Base-by-base conservation (phyloP, 768 basidiomycete species). In the Thelephora aurantiotincta region DNA sequence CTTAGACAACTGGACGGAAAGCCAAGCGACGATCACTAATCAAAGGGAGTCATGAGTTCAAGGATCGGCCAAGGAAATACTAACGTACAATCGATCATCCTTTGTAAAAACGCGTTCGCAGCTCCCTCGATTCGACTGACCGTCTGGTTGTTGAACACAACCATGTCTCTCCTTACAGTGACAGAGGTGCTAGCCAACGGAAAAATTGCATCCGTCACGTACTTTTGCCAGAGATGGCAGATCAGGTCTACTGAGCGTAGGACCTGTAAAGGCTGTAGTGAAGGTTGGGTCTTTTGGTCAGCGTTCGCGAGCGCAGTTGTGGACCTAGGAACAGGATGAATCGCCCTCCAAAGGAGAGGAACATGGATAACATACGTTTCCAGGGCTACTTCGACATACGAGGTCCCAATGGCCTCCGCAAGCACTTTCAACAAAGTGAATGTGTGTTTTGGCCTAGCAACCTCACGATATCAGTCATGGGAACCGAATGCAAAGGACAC, bases 201-300 rank as follows among this genome's bases (percentile, higher is more conserved):
- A 12, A 96, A 70, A 5, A 99, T 64, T 0, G 92, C 96, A 16
- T 88, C 85, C 44, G 84, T 85, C 56, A 90, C 77, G 63, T 98
- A 99, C 60, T 87, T 86, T 58, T 98, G 96, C 94, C 93, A 98
- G 11, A 99, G 74, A 59, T 97, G 89, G 58, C 86, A 90, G 48
- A 94, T 82, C 41, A 94, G 75, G 64, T 94, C 92, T 33, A 85
- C 77, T 2, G 73, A 68, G 48, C 71, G 73, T 55, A 98, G 66
- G 18, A 85, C 73, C 0, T 66, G 56, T 5, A 98, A 61, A 3
- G 75, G 65, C 44, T 81, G 74, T 19, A 96, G 65, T 53, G 73
- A 83, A 4, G 94, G 93, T 61, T 98, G 93, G 13, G 68, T 53
- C 61, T 84, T 92, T 14, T 72, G 59, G 58, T 97, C 93, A 6